Evolutionary conservation across 192 early-diverging fungal species (phyloP).

Genomic region (Coemansia sp.): DNA sequence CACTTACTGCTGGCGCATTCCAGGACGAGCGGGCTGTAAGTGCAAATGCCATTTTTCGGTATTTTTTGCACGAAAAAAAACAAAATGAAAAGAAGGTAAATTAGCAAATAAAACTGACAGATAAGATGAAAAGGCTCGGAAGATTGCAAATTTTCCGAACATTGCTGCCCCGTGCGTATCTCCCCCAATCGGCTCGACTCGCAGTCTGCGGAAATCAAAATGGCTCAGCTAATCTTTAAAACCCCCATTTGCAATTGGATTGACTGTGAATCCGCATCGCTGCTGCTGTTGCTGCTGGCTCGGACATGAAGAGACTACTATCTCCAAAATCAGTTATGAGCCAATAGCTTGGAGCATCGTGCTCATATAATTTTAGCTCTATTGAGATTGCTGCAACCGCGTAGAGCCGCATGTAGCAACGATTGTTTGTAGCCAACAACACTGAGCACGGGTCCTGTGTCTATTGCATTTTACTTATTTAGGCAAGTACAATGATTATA

Average conservation of each 20-base stretch:
- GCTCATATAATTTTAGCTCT: neutral
- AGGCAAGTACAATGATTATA: neutral
- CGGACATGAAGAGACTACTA: neutral
- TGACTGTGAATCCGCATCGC: neutral
- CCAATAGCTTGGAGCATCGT: neutral
- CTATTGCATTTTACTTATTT: neutral
- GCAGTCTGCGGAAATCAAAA: neutral
- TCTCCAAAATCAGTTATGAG: neutral
- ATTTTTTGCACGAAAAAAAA: neutral
- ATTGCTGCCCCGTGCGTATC: conserved; percentile 6
- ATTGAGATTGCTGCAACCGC: neutral
- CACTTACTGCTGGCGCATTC: conserved; percentile 31
- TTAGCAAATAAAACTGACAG: neutral
- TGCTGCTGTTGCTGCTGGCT: neutral
- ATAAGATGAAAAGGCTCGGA: conserved; percentile 7
- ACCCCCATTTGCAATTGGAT: neutral
- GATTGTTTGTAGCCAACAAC: neutral
- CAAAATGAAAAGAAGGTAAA: neutral
- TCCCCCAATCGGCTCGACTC: conserved; percentile 4
- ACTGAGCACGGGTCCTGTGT: neutral
- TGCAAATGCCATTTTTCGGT: conserved; percentile 1
- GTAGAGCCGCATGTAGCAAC: neutral
- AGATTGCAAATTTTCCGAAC: neutral
- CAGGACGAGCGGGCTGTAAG: neutral
- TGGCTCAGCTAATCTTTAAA: neutral